Evolutionary conservation across 805 yeast genomes (phyloP).

Genomic region (Nakazawaea ishiwadae): DNA sequence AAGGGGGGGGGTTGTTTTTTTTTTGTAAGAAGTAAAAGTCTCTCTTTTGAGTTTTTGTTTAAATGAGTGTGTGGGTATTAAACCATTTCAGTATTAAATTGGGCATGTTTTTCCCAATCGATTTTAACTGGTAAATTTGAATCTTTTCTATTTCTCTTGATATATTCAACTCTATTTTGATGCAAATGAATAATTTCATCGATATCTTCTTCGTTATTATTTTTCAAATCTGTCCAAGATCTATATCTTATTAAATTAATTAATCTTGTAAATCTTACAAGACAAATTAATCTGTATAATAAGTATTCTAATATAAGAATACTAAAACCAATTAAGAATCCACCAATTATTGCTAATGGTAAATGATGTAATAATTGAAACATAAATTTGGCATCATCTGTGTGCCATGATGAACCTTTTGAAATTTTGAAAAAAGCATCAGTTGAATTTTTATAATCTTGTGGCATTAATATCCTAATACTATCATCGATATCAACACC

Average conservation of each 20-base stretch:
- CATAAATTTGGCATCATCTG: conserved; percentile 79
- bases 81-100: conserved; percentile 11
- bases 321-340: conserved; percentile 52
- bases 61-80: not conserved
- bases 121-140: conserved; percentile 44
- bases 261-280: conserved; percentile 12
- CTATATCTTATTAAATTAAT: conserved; percentile 1
- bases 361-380: conserved; percentile 73
- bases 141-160: conserved; percentile 47
- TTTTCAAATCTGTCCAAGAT: not conserved
- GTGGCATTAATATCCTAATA: conserved; percentile 67
- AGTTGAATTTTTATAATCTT: conserved; percentile 59
- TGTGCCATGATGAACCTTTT: conserved; percentile 90
- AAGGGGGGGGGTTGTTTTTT: too few species aligned
- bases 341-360: conserved; percentile 63
- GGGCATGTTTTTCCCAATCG: conserved; percentile 21
- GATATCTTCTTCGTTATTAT: not conserved
- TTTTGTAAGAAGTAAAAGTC: too few species aligned
- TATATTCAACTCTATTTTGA: conserved; percentile 14
- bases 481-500: conserved; percentile 45
- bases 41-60: too few species aligned
- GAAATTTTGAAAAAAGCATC: conserved; percentile 69
- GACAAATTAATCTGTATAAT: conserved; percentile 30
- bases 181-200: conserved; percentile 7
- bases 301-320: conserved; percentile 44